Conservation (phyloP, 1,284 basidiomycete species). For the Clitocybe nebularis region DNA sequence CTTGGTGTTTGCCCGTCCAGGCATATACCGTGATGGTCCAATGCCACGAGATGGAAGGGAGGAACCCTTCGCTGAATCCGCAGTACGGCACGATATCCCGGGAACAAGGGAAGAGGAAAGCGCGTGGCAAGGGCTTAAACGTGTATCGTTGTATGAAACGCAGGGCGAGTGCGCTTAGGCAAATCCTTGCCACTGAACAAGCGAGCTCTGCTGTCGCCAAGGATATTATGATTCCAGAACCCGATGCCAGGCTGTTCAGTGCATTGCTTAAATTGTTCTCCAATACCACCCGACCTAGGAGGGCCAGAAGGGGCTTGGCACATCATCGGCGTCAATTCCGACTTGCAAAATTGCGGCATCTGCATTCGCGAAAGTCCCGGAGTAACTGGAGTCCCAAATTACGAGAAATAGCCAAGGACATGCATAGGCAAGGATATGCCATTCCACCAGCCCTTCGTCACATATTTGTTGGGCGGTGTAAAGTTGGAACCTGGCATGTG, state of each 20-base stretch:
- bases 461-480: slow-evolving; percentile 36
- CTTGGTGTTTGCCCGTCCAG: slow-evolving; percentile 62
- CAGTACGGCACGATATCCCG: slow-evolving; percentile 7
- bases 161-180: neutral
- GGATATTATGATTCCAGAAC: slow-evolving; percentile 33
- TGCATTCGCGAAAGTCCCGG: slow-evolving; percentile 6
- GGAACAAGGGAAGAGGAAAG: slow-evolving; percentile 4
- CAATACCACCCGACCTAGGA: slow-evolving; percentile 18
- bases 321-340: slow-evolving; percentile 14
- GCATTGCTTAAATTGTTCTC: slow-evolving; percentile 50
- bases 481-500: slow-evolving; percentile 8
- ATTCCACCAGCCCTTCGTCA: slow-evolving; percentile 44
- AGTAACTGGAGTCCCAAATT: slow-evolving; percentile 36
- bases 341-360: slow-evolving; percentile 9
- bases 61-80: slow-evolving; percentile 16
- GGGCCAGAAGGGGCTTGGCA: slow-evolving; percentile 6
- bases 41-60: slow-evolving; percentile 50
- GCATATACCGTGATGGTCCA: slow-evolving; percentile 73
- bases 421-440: slow-evolving; percentile 40
- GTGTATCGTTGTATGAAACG: neutral
- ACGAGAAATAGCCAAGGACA: slow-evolving; percentile 41
- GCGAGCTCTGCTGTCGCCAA: slow-evolving; percentile 6
- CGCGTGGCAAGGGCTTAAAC: neutral
- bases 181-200: slow-evolving; percentile 8
- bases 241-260: slow-evolving; percentile 68